Evolutionary conservation across 2,329 filamentous ascomycete species (phyloP), one percentile per base, ranked within the genome.

Genomic region (Ascochyta koolunga): DNA sequence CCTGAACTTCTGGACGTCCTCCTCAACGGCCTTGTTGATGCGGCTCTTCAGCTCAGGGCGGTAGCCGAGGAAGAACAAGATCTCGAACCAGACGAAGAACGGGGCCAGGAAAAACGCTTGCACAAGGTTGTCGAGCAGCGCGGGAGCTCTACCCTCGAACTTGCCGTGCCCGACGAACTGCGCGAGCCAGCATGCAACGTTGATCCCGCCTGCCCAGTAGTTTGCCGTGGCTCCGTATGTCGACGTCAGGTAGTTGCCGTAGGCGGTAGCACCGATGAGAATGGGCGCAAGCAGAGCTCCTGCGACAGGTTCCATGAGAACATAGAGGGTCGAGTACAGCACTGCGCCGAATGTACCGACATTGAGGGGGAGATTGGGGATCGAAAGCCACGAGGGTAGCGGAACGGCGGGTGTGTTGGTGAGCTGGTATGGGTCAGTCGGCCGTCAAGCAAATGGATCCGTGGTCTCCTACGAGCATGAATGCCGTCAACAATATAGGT

Each of bases 51-150:
- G 80, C 74, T 96, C 92, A 1, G 88, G 90, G 55, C 95, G 86
- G 77, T 98, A 99, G 42, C 95, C 95, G 44, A 96, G 84, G 68
- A 83, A 86, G 80, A 99, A 99, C 22, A 99, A 82, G 21, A 96
- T 78, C 79, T 98, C 93, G 66, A 99, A 89, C 90, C 95, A 99
- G 54, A 98, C 93, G 67, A 98, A 99, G 69, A 99, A 89, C 8
- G 95, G 95, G 0, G 95, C 95, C 21, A 98, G 82, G 69, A 98
- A 93, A 60, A 98, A 76, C 24, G 95, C 93, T 77, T 98, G 95
- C 41, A 96, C 82, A 36, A 98, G 78, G 69, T 97, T 98, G 77
- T 98, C 93, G 41, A 98, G 79, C 60, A 98, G 78, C 4, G 93
- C 93, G 7, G 93, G 95, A 2, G 93, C 91, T 46, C 93, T 86